Evolutionary conservation across 768 basidiomycete genomes (phyloP).

Genomic region (Lenzites betulinus): DNA sequence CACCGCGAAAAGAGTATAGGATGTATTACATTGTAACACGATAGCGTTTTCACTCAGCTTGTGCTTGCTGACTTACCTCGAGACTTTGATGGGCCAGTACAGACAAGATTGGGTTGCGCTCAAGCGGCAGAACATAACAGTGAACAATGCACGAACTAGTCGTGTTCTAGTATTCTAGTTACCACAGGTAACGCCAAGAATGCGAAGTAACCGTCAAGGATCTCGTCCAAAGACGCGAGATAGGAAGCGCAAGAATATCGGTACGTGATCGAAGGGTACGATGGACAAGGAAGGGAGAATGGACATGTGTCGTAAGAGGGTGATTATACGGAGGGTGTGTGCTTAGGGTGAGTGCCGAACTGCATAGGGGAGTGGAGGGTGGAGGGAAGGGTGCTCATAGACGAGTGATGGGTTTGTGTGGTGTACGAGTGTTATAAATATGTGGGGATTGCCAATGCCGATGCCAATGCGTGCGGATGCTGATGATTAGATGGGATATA

Average conservation of each 20-base stretch:
- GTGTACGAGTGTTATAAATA: not conserved
- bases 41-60: too few relatives aligned
- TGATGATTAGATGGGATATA: not conserved
- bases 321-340: not conserved
- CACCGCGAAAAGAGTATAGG: too few relatives aligned
- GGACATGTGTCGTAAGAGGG: too few relatives aligned
- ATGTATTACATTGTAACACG: too few relatives aligned
- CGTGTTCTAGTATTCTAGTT: too few relatives aligned
- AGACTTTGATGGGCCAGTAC: not conserved
- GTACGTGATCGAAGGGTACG: not conserved
- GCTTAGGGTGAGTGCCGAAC: not conserved
- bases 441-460: not conserved
- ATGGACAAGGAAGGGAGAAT: not conserved
- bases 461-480: not conserved
- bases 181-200: too few relatives aligned
- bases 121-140: too few relatives aligned
- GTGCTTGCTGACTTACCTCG: too few relatives aligned
- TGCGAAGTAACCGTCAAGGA: not conserved
- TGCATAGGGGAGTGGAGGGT: not conserved
- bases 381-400: not conserved
- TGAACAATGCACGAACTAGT: too few relatives aligned
- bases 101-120: too few relatives aligned
- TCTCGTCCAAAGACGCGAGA: not conserved
- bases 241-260: not conserved
- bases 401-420: not conserved